Percentiles rank a stretch among this genome's conserved stretches.
These are phyloP conservation scores for Phytophthora tentaculata DNA, from an alignment of 352 stramenopile species.

Conservation along the genomic window DNA sequence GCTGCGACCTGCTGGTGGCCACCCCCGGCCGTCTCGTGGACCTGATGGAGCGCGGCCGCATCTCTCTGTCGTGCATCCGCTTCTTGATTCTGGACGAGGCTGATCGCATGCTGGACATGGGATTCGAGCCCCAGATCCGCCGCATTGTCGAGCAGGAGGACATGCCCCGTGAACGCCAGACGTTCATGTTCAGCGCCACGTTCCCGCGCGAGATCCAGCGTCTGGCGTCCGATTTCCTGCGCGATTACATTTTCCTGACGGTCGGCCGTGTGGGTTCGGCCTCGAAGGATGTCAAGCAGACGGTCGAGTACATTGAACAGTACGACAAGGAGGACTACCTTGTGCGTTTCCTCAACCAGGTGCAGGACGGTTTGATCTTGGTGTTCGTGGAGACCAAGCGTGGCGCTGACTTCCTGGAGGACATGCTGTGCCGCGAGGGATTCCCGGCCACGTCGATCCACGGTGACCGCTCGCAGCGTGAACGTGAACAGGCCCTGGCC, in stretches of 20 bases:
- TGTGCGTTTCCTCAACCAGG: slow-evolving; percentile 95
- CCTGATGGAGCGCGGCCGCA: slow-evolving; percentile 94
- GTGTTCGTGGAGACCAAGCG: slow-evolving; percentile 99
- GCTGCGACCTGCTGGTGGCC: slow-evolving; percentile 97
- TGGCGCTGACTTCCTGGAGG: slow-evolving; percentile 96
- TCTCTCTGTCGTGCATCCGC: slow-evolving; percentile 91
- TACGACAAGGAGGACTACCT: slow-evolving; percentile 97
- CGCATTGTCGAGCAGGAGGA: slow-evolving; percentile 98
- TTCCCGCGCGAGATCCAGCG: slow-evolving; percentile 98
- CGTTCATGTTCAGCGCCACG: slow-evolving; percentile 99
- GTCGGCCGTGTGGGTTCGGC: slow-evolving; percentile 98
- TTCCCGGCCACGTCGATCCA: slow-evolving; percentile 97
- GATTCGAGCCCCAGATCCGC: slow-evolving; percentile 99
- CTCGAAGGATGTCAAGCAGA: slow-evolving; percentile 98
- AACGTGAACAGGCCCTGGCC: slow-evolving; percentile 93
- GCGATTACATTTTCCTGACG: slow-evolving; percentile 99
- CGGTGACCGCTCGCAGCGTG: slow-evolving; percentile 96
- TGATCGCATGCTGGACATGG: slow-evolving; percentile 99
- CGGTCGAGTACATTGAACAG: slow-evolving; percentile 97
- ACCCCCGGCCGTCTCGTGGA: slow-evolving; percentile 98
- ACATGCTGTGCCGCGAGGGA: slow-evolving; percentile 92
- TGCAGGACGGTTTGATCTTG: slow-evolving; percentile 93
- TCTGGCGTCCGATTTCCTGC: slow-evolving; percentile 97
- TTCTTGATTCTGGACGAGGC: slow-evolving; percentile 99
- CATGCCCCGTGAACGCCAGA: slow-evolving; percentile 97